Percentiles rank a stretch among this genome's conserved stretches.
Conservation (phyloP, 2,329 filamentous ascomycete genomes). For the Ophiosphaerella korrae region DNA sequence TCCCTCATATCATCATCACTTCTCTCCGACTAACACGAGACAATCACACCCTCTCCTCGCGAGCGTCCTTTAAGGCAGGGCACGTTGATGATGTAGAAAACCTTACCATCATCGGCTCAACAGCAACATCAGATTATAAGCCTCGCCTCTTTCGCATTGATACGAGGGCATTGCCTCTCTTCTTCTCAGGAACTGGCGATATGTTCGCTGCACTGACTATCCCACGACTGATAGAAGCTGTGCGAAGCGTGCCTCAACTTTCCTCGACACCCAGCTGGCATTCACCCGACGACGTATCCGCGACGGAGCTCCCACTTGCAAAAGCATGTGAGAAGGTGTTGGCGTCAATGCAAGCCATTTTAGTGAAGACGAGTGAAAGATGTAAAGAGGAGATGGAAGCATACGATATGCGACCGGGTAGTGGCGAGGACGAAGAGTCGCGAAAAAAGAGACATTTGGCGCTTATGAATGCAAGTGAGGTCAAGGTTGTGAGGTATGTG, state of each 20-base stretch:
- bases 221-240: conserved; percentile 84
- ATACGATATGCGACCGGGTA: conserved; percentile 53
- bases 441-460: conserved; percentile 68
- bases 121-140: conserved; percentile 65
- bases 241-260: conserved; percentile 58
- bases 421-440: conserved; percentile 51
- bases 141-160: conserved; percentile 88
- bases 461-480: conserved; percentile 83
- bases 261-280: conserved; percentile 70
- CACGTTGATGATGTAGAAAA: conserved; percentile 36
- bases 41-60: conserved; percentile 50
- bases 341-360: conserved; percentile 87
- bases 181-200: conserved; percentile 95
- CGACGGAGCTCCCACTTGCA: conserved; percentile 79
- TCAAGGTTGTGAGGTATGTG: conserved; percentile 79
- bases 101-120: conserved; percentile 78
- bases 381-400: conserved; percentile 68
- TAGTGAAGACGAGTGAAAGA: conserved; percentile 68
- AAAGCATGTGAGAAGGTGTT: conserved; percentile 84
- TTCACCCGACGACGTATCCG: conserved; percentile 71
- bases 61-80: conserved; percentile 24
- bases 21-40: conserved; percentile 73
- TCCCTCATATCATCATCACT: conserved; percentile 92
- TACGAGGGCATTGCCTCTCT: conserved; percentile 86
- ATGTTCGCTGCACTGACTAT: conserved; percentile 96